Evolutionary conservation across 1,284 basidiomycete genomes (phyloP).

Genomic region (Moesziomyces antarcticus): DNA sequence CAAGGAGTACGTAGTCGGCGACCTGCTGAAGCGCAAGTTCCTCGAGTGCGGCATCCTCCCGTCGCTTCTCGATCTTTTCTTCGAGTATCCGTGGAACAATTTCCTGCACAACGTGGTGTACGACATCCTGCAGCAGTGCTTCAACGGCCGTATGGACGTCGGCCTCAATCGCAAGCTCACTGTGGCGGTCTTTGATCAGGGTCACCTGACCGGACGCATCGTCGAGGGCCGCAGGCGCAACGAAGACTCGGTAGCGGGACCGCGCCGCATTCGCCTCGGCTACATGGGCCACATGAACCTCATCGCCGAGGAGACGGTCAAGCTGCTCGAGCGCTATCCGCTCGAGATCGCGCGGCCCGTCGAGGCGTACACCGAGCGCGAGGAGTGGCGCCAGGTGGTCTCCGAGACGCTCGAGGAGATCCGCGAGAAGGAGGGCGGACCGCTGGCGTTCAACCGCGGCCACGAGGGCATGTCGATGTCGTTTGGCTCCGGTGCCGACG

Average conservation of each 20-base stretch:
- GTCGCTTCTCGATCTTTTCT: constrained; percentile 75
- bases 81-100: constrained; percentile 96
- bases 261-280: constrained; percentile 70
- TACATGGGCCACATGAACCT: constrained; percentile 98
- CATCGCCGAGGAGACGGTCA: constrained; percentile 89
- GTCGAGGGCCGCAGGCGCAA: constrained; percentile 62
- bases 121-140: constrained; percentile 93
- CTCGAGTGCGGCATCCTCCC: constrained; percentile 62
- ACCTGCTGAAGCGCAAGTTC: constrained; percentile 63
- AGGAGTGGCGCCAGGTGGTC: constrained; percentile 63
- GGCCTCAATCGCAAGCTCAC: constrained; percentile 63
- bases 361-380: constrained; percentile 44
- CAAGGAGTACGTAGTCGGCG: constrained; percentile 58
- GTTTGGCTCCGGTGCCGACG: constrained; percentile 46
- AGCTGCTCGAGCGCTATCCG: constrained; percentile 85
- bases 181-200: constrained; percentile 62
- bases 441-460: constrained; percentile 64
- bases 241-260: constrained; percentile 53
- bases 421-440: constrained; percentile 62
- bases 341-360: constrained; percentile 50
- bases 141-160: constrained; percentile 80
- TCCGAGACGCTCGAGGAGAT: constrained; percentile 62
- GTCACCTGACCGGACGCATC: constrained; percentile 57
- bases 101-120: constrained; percentile 97
- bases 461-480: constrained; percentile 46